Conservation (phyloP, 148 eudicot genomes). For the Vaccinium vitisidaea region DNA sequence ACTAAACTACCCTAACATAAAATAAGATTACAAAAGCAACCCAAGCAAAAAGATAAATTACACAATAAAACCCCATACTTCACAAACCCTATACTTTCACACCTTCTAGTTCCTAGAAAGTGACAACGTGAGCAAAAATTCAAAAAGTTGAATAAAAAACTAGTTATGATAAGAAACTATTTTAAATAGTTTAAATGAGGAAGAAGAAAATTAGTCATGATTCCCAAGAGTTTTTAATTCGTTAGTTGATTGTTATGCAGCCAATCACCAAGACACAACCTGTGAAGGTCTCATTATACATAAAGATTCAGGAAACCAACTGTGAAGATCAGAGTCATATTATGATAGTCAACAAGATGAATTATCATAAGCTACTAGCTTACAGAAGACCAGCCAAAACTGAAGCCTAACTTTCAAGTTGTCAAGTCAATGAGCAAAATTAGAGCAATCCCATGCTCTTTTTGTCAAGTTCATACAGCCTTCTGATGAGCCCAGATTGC, state of each 20-base stretch:
- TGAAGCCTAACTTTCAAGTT: neutral
- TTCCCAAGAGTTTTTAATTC: neutral
- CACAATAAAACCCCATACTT: too few species aligned
- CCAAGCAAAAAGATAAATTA: too few species aligned
- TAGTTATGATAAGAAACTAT: neutral
- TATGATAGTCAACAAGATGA: neutral
- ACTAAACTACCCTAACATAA: too few species aligned
- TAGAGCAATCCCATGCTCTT: neutral
- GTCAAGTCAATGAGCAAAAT: neutral
- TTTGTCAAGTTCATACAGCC: constrained; percentile 8
- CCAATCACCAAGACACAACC: neutral
- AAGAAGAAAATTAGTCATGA: neutral
- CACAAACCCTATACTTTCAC: too few species aligned
- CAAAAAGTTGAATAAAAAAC: neutral
- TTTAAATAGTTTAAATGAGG: neutral
- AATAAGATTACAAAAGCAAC: too few species aligned
- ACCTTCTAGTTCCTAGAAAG: neutral
- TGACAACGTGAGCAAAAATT: neutral
- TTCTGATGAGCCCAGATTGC: neutral
- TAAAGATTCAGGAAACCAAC: neutral
- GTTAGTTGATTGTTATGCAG: neutral
- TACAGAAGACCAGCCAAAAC: neutral
- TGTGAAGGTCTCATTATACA: neutral
- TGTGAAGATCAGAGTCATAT: neutral
- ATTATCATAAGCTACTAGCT: neutral